phyloP scores from a whole-genome alignment of 2,329 filamentous ascomycete genomes.

The Nemania diffusa region DNA sequence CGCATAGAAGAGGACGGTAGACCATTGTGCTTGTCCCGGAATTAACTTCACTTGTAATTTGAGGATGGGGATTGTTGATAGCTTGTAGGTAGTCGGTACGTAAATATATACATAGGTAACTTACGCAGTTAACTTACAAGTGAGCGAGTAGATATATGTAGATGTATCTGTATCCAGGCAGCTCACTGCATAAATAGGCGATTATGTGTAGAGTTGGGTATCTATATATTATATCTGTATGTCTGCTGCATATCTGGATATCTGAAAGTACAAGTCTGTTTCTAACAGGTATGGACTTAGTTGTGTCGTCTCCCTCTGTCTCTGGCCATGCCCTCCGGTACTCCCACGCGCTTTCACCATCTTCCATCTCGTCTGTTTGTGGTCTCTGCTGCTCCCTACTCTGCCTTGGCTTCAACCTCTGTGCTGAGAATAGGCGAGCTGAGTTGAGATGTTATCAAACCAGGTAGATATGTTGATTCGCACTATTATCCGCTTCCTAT shows the following conservation, averaged over 20 bases:
- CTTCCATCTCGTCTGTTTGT: background rate
- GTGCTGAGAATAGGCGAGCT: background rate
- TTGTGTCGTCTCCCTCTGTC: background rate
- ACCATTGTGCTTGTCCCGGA: too few relatives aligned
- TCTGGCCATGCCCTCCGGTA: background rate
- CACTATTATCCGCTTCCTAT: background rate
- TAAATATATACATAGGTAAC: too few relatives aligned
- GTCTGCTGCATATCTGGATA: background rate
- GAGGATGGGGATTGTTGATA: too few relatives aligned
- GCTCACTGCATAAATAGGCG: background rate
- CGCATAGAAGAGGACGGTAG: too few relatives aligned
- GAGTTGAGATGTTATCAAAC: background rate
- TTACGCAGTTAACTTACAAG: background rate
- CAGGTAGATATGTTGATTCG: background rate
- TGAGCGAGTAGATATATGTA: background rate
- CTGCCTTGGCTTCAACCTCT: background rate
- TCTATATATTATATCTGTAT: constrained; percentile 14
- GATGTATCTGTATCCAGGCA: background rate
- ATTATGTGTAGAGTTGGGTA: constrained; percentile 21
- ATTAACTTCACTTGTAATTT: too few relatives aligned
- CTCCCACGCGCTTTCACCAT: background rate
- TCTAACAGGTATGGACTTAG: background rate
- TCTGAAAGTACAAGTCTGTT: background rate
- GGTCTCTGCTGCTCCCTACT: background rate
- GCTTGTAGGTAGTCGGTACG: too few relatives aligned